phyloP scores from a whole-genome alignment of 257 asterid genomes.

The Salvia rosmarinus region DNA sequence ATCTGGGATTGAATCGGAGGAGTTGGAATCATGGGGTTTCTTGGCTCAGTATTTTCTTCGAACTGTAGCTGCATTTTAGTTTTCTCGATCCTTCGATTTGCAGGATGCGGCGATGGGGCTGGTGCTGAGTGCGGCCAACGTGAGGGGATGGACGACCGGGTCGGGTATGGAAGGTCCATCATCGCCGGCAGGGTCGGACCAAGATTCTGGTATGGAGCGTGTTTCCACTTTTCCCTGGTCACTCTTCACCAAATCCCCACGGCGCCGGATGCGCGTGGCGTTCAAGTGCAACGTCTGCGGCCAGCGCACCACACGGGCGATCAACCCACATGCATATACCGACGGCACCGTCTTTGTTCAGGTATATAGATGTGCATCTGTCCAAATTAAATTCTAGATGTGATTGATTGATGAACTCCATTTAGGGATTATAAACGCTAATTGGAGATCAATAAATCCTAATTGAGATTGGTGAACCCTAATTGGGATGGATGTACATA shows the following conservation, averaged over 20 bases:
- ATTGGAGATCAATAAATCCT: no score
- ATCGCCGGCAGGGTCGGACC: constrained; percentile 57
- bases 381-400: no score
- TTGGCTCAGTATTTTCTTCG: background rate
- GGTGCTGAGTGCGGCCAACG: constrained; percentile 77
- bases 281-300: constrained; percentile 96
- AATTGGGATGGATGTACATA: no score
- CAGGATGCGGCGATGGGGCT: constrained; percentile 97
- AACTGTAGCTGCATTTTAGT: background rate
- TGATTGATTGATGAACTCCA: no score
- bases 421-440: no score
- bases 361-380: constrained; percentile 39
- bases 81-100: background rate
- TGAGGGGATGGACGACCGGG: constrained; percentile 95
- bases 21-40: background rate
- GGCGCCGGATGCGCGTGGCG: constrained; percentile 95
- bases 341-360: constrained; percentile 98
- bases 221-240: constrained; percentile 97
- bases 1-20: background rate
- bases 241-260: constrained; percentile 87
- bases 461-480: no score
- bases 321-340: constrained; percentile 95
- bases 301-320: constrained; percentile 96
- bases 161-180: constrained; percentile 96
- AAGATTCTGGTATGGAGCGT: constrained; percentile 44